These are phyloP conservation scores for Globisporangium radiosum DNA, from an alignment of 352 stramenopile genomes.

Conservation along the genomic window DNA sequence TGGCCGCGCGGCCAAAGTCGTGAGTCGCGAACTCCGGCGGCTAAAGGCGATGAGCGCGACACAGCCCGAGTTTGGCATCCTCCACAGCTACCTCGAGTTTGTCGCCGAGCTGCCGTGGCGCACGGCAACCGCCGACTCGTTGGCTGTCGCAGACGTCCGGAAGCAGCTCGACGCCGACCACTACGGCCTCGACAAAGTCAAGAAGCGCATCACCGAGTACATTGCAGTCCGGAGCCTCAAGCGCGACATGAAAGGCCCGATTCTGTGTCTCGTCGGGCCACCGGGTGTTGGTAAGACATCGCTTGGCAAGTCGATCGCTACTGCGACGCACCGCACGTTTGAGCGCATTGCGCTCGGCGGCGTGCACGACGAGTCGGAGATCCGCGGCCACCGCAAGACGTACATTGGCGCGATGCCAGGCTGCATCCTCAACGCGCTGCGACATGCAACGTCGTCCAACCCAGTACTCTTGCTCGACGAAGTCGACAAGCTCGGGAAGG, in stretches of 20 bases:
- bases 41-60: conserved; percentile 71
- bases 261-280: conserved; percentile 84
- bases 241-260: conserved; percentile 77
- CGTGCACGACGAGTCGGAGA: conserved; percentile 80
- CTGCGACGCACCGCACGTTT: conserved; percentile 69
- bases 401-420: conserved; percentile 86
- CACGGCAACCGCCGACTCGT: conserved; percentile 40
- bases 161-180: conserved; percentile 71
- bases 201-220: conserved; percentile 84
- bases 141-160: conserved; percentile 47
- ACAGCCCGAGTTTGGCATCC: conserved; percentile 70
- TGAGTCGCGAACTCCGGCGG: conserved; percentile 51
- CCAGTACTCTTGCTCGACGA: conserved; percentile 85
- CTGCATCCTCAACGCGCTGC: conserved; percentile 73
- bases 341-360: conserved; percentile 69
- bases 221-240: conserved; percentile 80
- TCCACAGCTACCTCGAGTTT: conserved; percentile 82
- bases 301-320: conserved; percentile 72
- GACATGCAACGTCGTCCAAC: conserved; percentile 68
- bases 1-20: conserved; percentile 50
- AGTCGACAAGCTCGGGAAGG: conserved; percentile 77
- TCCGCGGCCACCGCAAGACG: conserved; percentile 80
- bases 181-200: conserved; percentile 78
- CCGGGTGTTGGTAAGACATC: conserved; percentile 84
- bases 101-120: conserved; percentile 71